Conservation (phyloP, 345 rosid genomes). For the Aquilaria malaccensis region DNA sequence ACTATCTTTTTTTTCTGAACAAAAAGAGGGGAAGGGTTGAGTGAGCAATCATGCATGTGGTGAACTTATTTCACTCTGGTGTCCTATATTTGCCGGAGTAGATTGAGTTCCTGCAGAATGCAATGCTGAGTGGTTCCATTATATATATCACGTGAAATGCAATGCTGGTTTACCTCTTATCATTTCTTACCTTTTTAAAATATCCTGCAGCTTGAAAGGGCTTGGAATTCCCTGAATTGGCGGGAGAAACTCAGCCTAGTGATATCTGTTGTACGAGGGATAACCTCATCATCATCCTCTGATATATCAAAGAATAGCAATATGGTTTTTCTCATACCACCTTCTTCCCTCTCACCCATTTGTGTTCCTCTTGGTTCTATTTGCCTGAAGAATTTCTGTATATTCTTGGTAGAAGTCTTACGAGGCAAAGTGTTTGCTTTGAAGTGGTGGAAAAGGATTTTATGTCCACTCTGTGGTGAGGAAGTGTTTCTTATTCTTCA, state of each 20-base stretch:
- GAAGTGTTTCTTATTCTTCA: not conserved
- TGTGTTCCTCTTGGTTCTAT: not conserved
- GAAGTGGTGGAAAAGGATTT: not conserved
- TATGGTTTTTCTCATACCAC: conserved; percentile 26
- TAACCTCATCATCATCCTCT: conserved; percentile 40
- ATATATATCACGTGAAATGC: too few relatives aligned
- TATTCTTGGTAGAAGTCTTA: not conserved
- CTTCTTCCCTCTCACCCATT: not conserved
- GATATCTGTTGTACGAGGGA: conserved; percentile 43
- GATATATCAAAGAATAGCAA: conserved; percentile 26
- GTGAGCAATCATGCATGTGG: too few relatives aligned
- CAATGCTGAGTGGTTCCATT: too few relatives aligned
- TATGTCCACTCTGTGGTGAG: not conserved
- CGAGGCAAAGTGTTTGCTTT: not conserved
- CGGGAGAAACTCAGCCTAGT: conserved; percentile 45
- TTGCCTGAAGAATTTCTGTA: not conserved
- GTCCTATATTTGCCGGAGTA: too few relatives aligned
- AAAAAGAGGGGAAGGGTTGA: too few relatives aligned
- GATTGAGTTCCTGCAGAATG: too few relatives aligned
- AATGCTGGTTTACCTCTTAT: too few relatives aligned
- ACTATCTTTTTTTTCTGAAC: too few relatives aligned
- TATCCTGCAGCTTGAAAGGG: conserved; percentile 59
- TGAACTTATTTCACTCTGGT: too few relatives aligned
- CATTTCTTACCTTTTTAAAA: too few relatives aligned
- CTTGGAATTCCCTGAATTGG: conserved; percentile 66